Conservation (phyloP, 805 yeast species). For the Blastobotrys robertii region DNA sequence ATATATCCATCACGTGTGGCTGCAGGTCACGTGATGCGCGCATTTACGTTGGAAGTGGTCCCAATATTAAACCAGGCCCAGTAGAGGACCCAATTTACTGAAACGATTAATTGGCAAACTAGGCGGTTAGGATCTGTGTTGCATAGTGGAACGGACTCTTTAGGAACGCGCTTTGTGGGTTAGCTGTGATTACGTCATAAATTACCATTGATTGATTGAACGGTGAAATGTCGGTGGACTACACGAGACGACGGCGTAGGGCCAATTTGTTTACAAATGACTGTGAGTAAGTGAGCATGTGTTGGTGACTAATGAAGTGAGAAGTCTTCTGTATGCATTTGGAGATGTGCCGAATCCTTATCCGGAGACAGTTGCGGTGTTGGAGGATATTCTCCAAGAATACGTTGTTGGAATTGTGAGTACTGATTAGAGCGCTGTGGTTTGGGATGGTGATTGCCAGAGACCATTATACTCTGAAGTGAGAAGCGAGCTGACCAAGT, state of each 20-base stretch:
- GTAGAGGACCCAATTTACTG: neutral
- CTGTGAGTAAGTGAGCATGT: slow-evolving; percentile 14
- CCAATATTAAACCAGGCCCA: no score
- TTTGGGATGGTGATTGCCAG: neutral
- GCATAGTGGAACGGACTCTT: no score
- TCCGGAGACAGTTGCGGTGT: slow-evolving; percentile 51
- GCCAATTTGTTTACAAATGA: slow-evolving; percentile 38
- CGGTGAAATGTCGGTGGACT: neutral
- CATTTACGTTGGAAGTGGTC: neutral
- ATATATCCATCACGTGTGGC: neutral
- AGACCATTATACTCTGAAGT: neutral
- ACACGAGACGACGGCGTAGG: slow-evolving; percentile 29
- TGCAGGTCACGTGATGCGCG: slow-evolving; percentile 1
- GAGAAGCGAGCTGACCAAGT: slow-evolving; percentile 15
- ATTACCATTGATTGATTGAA: neutral
- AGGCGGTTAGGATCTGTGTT: no score
- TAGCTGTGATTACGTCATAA: neutral
- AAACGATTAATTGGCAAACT: neutral
- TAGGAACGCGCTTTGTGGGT: no score
- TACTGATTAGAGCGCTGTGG: slow-evolving; percentile 7
- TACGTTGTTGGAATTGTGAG: slow-evolving; percentile 46
- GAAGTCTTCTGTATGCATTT: slow-evolving; percentile 55
- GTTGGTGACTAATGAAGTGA: slow-evolving; percentile 22
- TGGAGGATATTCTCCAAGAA: slow-evolving; percentile 59
- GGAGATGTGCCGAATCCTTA: slow-evolving; percentile 66